These are phyloP conservation scores for Paracorniculantispora psalliotae DNA, from an alignment of 2,329 filamentous ascomycete species.

Conservation along the genomic window DNA sequence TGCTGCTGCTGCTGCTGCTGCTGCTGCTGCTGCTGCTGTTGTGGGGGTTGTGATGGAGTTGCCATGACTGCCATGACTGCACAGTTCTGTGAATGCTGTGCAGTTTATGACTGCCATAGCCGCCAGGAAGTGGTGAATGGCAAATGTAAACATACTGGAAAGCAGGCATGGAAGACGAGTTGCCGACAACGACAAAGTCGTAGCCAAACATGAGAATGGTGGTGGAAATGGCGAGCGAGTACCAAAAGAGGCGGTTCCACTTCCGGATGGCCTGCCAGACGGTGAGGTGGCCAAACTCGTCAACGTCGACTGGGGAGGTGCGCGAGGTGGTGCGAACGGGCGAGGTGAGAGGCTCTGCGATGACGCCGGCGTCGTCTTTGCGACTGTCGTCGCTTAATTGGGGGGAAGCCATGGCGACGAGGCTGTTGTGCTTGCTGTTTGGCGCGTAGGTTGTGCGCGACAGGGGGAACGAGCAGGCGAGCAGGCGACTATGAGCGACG, in stretches of 20 bases:
- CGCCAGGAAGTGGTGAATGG: too few relatives aligned
- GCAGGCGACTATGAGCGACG: too few relatives aligned
- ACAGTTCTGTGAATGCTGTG: too few relatives aligned
- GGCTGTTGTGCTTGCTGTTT: background rate
- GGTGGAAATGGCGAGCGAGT: conserved; percentile 22
- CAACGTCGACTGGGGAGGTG: background rate
- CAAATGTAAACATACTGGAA: conserved; percentile 21
- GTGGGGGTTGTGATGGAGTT: too few relatives aligned
- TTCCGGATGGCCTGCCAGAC: conserved; percentile 22
- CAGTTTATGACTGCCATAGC: too few relatives aligned
- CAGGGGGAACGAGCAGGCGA: too few relatives aligned
- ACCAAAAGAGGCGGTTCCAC: conserved; percentile 22
- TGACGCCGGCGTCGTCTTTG: background rate
- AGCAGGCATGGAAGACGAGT: conserved; percentile 26
- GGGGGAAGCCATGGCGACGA: background rate
- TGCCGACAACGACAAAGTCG: conserved; percentile 27
- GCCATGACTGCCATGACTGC: too few relatives aligned
- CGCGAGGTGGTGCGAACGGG: background rate
- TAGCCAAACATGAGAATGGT: conserved; percentile 26
- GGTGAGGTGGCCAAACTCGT: conserved; percentile 8
- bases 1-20: too few relatives aligned
- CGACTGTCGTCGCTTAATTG: background rate
- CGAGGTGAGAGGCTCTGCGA: background rate
- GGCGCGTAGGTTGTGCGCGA: too few relatives aligned
- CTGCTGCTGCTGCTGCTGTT: too few relatives aligned